These are phyloP conservation scores for Penicillium brevicompactum DNA, from an alignment of 2,329 filamentous ascomycete species.

Conservation along the genomic window DNA sequence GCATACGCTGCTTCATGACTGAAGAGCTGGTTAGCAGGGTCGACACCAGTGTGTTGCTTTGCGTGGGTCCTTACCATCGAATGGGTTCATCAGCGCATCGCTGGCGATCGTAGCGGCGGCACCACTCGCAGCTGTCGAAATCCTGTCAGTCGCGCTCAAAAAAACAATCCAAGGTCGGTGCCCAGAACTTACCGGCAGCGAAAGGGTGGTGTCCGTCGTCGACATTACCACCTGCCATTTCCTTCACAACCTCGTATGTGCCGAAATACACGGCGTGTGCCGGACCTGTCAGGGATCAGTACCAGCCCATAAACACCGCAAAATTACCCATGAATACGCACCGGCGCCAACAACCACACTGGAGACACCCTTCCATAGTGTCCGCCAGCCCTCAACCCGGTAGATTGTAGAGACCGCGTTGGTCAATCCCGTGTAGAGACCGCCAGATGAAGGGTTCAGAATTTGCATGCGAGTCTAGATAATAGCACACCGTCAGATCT, in stretches of 20 bases:
- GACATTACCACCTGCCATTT: slow-evolving; percentile 89
- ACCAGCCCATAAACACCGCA: neutral
- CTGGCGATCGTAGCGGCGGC: slow-evolving; percentile 95
- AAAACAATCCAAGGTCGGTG: neutral
- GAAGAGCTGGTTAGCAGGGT: slow-evolving; percentile 8
- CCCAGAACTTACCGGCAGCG: slow-evolving; percentile 71
- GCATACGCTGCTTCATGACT: slow-evolving; percentile 99
- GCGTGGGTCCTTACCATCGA: slow-evolving; percentile 71
- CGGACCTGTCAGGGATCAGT: slow-evolving; percentile 64
- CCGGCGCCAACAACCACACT: slow-evolving; percentile 95
- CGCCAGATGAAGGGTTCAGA: slow-evolving; percentile 76
- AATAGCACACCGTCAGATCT: slow-evolving; percentile 11
- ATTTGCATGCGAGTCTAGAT: slow-evolving; percentile 95
- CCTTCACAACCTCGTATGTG: slow-evolving; percentile 96
- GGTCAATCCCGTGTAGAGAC: slow-evolving; percentile 85
- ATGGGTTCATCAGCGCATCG: slow-evolving; percentile 98
- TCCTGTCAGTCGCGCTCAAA: slow-evolving; percentile 11
- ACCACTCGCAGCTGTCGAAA: slow-evolving; percentile 74
- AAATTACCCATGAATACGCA: slow-evolving; percentile 47
- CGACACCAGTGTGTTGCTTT: neutral
- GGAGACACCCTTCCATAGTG: slow-evolving; percentile 93
- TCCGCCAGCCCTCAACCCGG: slow-evolving; percentile 82
- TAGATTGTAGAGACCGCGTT: slow-evolving; percentile 94
- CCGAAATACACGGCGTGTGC: slow-evolving; percentile 98
- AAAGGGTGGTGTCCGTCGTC: slow-evolving; percentile 83